Evolutionary conservation across 768 basidiomycete species (phyloP).

Genomic region (Clitopilus passeckerianus): DNA sequence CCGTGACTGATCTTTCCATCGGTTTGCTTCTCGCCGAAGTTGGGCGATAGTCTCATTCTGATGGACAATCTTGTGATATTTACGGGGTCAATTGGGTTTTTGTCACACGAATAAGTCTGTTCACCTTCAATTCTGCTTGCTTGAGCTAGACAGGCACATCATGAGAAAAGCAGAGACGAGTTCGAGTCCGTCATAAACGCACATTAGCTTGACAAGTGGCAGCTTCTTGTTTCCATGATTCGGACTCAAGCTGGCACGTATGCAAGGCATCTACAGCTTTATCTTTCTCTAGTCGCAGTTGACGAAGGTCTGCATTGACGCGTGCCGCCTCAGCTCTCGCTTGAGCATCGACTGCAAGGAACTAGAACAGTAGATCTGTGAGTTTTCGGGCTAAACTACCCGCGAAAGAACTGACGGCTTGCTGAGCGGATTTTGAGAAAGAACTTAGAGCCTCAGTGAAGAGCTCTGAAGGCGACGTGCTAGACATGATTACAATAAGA

Average conservation of each 20-base stretch:
- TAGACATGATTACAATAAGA: conserved; percentile 4
- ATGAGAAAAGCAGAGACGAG: conserved; percentile 1
- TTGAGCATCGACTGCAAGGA: conserved; percentile 52
- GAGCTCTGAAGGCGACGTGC: conserved; percentile 11
- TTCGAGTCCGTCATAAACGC: conserved; percentile 18
- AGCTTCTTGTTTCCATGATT: conserved; percentile 42
- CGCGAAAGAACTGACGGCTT: conserved; percentile 13
- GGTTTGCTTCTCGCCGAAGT: conserved; percentile 56
- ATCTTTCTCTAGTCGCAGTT: conserved; percentile 47
- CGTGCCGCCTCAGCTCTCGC: conserved; percentile 48
- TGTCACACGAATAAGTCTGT: conserved; percentile 11
- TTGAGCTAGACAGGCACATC: conserved; percentile 32
- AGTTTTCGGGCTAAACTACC: background rate
- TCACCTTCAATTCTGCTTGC: conserved; percentile 54
- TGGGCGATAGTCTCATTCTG: conserved; percentile 57
- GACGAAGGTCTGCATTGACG: conserved; percentile 37
- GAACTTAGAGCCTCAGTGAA: conserved; percentile 18
- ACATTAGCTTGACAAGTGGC: conserved; percentile 39
- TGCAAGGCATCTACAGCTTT: conserved; percentile 40
- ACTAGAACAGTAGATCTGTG: conserved; percentile 25
- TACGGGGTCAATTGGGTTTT: background rate
- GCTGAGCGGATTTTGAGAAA: conserved; percentile 16
- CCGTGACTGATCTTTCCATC: conserved; percentile 72
- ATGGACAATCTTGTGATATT: conserved; percentile 41
- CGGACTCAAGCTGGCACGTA: conserved; percentile 36